Base-by-base conservation (phyloP, 371 early-diverging fungal species). In the Apophysomyces ossiformis region DNA sequence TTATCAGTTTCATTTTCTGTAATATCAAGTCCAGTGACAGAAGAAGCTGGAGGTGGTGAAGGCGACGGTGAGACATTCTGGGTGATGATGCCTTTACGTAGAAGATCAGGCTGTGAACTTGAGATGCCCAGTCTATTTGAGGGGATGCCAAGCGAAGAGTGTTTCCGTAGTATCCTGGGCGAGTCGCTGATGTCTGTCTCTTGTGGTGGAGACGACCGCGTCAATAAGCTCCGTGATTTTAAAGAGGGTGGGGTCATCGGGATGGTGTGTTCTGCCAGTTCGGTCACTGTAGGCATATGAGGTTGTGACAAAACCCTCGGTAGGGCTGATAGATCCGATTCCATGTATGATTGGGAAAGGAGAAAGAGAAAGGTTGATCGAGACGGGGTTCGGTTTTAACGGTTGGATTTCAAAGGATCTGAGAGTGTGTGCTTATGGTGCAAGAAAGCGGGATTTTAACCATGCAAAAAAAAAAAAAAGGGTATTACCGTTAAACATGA, bases 101-200 rank as follows among this genome's bases (percentile, higher is more conserved):
- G 11, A 5, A 75, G 47, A 56, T 72, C 64, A 11, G 79, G 74
- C 58, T 78, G 72, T 18, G 75, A 75, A 32, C 60, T 72, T 12
- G 72, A 74, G 36, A 60, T 57, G 37, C 70, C 71, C 37, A 72
- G 43, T 32, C 54, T 44, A 60, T 56, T 57, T 7, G 36, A 32
- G 2, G 61, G 37, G 1, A 60, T 16, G 37, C 62, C 64, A 18
- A 68, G 44, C 1, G 67, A 58, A 7, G 70, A 71, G 11, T 76
- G 76, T 64, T 74, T 74, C 32, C 69, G 65, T 7, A 71, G 37
- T 16, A 71, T 58, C 60, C 69, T 47, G 11, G 72, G 64, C 2
- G 75, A 71, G 44, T 79, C 80, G 26, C 77, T 75, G 68, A 79
- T 79, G 54, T 79, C 80, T 11, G 80, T 69, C 63, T 79, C 80